Evolutionary conservation across 139 green algal genomes (phyloP).

Genomic region (Chlorella sp.): DNA sequence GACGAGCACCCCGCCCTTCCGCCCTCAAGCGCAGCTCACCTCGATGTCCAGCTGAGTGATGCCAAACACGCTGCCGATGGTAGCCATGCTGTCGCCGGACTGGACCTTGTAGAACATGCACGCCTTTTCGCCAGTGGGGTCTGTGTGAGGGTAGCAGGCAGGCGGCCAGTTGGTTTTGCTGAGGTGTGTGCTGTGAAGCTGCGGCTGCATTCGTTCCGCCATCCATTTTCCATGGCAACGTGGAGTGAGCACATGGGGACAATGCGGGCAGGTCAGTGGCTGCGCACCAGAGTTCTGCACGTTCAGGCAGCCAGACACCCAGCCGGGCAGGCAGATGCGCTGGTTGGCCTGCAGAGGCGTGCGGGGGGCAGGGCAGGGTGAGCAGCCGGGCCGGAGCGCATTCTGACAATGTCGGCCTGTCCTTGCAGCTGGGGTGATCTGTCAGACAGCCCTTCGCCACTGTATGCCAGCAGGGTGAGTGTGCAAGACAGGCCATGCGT

Average conservation of each 20-base stretch:
- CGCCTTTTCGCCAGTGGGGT: constrained; percentile 6
- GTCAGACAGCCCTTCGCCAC: no score
- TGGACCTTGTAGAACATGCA: constrained; percentile 47
- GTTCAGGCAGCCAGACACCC: not conserved
- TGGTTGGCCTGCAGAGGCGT: not conserved
- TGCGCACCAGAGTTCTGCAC: constrained; percentile 7
- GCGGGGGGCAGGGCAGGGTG: not conserved
- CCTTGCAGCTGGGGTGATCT: not conserved
- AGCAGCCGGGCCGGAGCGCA: not conserved
- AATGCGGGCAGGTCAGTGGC: no score
- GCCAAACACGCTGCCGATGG: constrained; percentile 25
- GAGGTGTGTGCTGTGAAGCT: no score
- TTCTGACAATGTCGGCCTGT: not conserved
- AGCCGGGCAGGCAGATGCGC: constrained; percentile 28
- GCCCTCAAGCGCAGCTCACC: no score
- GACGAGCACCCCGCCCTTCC: no score
- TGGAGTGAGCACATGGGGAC: not conserved
- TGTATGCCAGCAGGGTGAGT: no score
- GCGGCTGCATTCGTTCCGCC: no score
- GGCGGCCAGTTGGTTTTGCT: not conserved
- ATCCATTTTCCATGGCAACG: no score
- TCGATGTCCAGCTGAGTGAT: constrained; percentile 20
- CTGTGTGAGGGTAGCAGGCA: not conserved
- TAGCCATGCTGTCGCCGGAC: constrained; percentile 35
- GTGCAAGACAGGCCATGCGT: no score